phyloP scores from a whole-genome alignment of 495 filamentous ascomycete species.

The Aspergillus sparsus region DNA sequence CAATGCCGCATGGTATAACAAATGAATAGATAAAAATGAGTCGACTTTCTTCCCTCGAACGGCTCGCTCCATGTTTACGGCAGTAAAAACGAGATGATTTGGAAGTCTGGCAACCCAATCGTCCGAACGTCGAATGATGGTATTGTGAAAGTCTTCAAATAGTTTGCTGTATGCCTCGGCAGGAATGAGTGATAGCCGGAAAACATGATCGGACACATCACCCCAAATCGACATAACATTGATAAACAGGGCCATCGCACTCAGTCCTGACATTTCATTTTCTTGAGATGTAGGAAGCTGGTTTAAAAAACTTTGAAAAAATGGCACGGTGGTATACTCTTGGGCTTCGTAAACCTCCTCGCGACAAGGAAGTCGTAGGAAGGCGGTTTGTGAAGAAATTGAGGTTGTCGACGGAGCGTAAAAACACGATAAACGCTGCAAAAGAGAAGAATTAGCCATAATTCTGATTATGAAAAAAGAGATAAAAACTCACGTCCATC shows the following conservation, averaged over 20 bases:
- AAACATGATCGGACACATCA: slow-evolving; percentile 60
- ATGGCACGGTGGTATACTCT: slow-evolving; percentile 52
- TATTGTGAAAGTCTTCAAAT: slow-evolving; percentile 54
- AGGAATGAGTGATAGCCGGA: slow-evolving; percentile 54
- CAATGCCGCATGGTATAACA: slow-evolving; percentile 60
- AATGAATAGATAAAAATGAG: slow-evolving; percentile 59
- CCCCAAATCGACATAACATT: slow-evolving; percentile 64
- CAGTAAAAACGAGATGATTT: slow-evolving; percentile 47
- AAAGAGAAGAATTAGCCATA: background rate
- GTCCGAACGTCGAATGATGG: slow-evolving; percentile 50
- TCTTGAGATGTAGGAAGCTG: slow-evolving; percentile 28
- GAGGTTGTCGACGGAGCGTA: slow-evolving; percentile 47
- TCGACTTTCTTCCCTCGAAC: slow-evolving; percentile 49
- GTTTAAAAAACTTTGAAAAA: slow-evolving; percentile 54
- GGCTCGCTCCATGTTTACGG: slow-evolving; percentile 51
- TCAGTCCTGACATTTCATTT: slow-evolving; percentile 40
- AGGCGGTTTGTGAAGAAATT: slow-evolving; percentile 55
- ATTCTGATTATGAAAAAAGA: background rate
- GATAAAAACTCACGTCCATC: slow-evolving; percentile 52
- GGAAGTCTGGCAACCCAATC: slow-evolving; percentile 50
- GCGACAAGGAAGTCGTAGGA: slow-evolving; percentile 62
- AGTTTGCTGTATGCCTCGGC: slow-evolving; percentile 40
- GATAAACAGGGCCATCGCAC: slow-evolving; percentile 61
- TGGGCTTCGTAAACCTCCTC: slow-evolving; percentile 59
- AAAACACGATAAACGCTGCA: slow-evolving; percentile 57